Percentiles rank a stretch among this genome's conserved stretches.
phyloP scores from a whole-genome alignment of 495 filamentous ascomycete genomes.

The Penicillium daleae region DNA sequence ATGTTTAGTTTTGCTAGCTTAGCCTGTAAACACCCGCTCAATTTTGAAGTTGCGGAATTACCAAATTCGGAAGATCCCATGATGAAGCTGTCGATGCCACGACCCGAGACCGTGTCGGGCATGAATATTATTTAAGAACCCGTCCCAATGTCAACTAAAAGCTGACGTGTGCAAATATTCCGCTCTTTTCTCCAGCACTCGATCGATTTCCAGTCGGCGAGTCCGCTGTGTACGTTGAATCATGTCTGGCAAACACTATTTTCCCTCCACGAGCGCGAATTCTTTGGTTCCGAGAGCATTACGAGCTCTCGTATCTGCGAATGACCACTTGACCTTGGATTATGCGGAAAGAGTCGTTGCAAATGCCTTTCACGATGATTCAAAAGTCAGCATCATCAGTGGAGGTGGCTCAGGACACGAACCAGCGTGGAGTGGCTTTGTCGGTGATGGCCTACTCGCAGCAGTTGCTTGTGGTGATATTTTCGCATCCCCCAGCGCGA shows the following conservation, averaged over 20 bases:
- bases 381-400: slow-evolving; percentile 24
- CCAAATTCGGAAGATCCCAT: neutral
- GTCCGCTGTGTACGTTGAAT: neutral
- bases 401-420: slow-evolving; percentile 23
- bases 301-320: slow-evolving; percentile 15
- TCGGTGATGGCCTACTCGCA: slow-evolving; percentile 23
- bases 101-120: neutral
- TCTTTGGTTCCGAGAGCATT: slow-evolving; percentile 17
- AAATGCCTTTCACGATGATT: slow-evolving; percentile 16
- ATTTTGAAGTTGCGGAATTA: neutral
- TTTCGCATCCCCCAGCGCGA: slow-evolving; percentile 19
- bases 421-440: slow-evolving; percentile 20
- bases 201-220: neutral
- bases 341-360: slow-evolving; percentile 12
- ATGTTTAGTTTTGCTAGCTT: no score
- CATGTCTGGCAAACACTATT: slow-evolving; percentile 22
- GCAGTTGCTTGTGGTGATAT: slow-evolving; percentile 20
- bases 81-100: neutral
- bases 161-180: neutral
- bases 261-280: slow-evolving; percentile 21
- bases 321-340: slow-evolving; percentile 14
- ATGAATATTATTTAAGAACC: neutral
- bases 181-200: neutral
- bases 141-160: neutral
- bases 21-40: neutral